Evolutionary conservation across 257 asterid genomes (phyloP), one percentile per base, ranked within the genome.

Genomic region (Penstemon eatonii): DNA sequence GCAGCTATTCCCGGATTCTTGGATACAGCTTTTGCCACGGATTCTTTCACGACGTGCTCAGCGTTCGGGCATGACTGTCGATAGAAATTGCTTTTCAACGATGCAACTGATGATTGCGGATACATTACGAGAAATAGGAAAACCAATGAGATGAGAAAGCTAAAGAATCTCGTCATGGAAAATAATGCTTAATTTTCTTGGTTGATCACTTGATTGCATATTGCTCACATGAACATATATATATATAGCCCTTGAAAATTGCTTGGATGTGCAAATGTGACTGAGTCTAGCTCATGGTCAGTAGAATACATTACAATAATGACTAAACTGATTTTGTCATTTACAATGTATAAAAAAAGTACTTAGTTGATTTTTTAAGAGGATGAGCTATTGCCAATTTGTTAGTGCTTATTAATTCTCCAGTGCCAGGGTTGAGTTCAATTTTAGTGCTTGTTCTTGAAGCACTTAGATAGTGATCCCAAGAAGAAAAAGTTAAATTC

Each of bases 1-100:
- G 65, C 65, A 13, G 7, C 66, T 40, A 42, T 18, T 0, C 53
- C 38, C 12, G 66, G 52, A 60, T 60, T 60, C 51, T 60, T 41
- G 13, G 52, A 1, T 40, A 60, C 7, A 40, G 51, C 66, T 41
- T n/a, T 42, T 3, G 38, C 36, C 8, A 18, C 40, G 0, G 13
- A 40, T 7, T 60, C 6, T 60, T 60, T 60, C 39, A 42, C 18
- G 7, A 60, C 9, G 1, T 3, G 37, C 52, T 42, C 9, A 4
- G 52, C 39, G 7, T 50, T n/a, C 6, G 53, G 66, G 42, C 40
- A 60, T 3, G 66, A 42, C 42, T 60, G 41, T 2, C 18, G 4
- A n/a, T 60, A 60, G 19, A 60, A 43, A 18, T 51, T 51, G n/a
- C 41, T 39, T 42, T 60, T 42, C 13, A 60, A 5, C 7, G 66